phyloP scores from a whole-genome alignment of 2,329 filamentous ascomycete species.

The Trichoderma koningiopsis region DNA sequence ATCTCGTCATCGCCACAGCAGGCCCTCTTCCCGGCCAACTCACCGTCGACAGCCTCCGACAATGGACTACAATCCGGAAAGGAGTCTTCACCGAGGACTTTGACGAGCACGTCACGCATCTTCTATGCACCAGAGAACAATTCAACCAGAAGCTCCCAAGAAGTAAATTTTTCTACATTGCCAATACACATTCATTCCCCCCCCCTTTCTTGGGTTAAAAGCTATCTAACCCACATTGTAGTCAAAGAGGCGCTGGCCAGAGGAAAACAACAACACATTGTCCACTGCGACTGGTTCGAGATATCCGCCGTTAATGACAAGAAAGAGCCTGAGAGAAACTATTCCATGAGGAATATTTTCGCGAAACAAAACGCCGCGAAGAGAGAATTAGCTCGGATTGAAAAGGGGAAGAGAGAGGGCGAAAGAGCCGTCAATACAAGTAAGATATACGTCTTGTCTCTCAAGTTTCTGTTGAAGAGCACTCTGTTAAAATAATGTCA shows the following conservation, averaged over 20 bases:
- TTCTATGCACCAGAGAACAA: slow-evolving; percentile 66
- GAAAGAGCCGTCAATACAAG: slow-evolving; percentile 53
- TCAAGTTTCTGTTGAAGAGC: no score
- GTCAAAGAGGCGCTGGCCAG: slow-evolving; percentile 44
- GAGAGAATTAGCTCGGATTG: slow-evolving; percentile 39
- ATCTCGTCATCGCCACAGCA: slow-evolving; percentile 56
- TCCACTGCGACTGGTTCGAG: slow-evolving; percentile 57
- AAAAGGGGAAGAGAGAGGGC: slow-evolving; percentile 44
- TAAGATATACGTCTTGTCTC: slow-evolving; percentile 37
- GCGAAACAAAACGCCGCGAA: slow-evolving; percentile 37
- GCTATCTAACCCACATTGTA: slow-evolving; percentile 21
- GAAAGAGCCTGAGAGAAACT: slow-evolving; percentile 39
- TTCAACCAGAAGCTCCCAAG: slow-evolving; percentile 52
- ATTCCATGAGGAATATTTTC: slow-evolving; percentile 44
- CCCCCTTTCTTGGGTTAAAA: not conserved
- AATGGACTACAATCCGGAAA: slow-evolving; percentile 66
- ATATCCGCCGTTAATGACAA: slow-evolving; percentile 44
- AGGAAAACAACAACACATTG: slow-evolving; percentile 44
- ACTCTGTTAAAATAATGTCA: not conserved
- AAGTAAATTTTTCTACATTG: slow-evolving; percentile 34
- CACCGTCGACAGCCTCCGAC: slow-evolving; percentile 58
- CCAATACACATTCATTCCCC: not conserved
- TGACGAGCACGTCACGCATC: slow-evolving; percentile 65
- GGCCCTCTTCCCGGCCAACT: slow-evolving; percentile 58
- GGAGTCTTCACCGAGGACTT: slow-evolving; percentile 59